Evolutionary conservation across 2,329 filamentous ascomycete species (phyloP).

Genomic region (Amesomyces nigricolor): DNA sequence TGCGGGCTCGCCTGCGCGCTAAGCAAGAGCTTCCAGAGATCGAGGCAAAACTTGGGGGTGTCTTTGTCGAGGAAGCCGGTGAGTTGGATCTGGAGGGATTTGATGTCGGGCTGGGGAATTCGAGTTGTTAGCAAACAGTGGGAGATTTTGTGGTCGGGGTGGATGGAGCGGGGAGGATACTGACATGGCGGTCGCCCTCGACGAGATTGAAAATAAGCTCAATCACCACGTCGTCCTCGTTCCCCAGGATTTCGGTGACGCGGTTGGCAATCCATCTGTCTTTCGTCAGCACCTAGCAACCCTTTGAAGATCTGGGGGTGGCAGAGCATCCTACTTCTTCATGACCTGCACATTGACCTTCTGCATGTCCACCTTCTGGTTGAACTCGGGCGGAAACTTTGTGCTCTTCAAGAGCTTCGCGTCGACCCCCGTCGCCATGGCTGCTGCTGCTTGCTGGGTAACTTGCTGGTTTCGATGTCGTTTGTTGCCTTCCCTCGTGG

Average conservation of each 20-base stretch:
- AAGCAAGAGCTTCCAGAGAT: conserved; percentile 85
- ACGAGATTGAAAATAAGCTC: conserved; percentile 69
- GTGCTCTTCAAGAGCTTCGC: conserved; percentile 84
- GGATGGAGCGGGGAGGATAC: conserved; percentile 31
- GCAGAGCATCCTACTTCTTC: conserved; percentile 67
- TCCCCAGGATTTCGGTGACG: conserved; percentile 82
- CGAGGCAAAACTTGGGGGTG: conserved; percentile 81
- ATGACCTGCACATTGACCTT: conserved; percentile 97
- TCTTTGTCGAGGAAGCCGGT: conserved; percentile 94
- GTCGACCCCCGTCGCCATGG: conserved; percentile 79
- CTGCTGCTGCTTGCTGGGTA: conserved; percentile 21
- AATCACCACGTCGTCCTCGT: conserved; percentile 92
- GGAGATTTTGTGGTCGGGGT: background rate
- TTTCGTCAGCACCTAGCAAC: background rate
- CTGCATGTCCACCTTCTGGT: conserved; percentile 90
- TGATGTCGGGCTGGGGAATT: conserved; percentile 78
- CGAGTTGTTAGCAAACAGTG: conserved; percentile 21
- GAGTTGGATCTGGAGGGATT: conserved; percentile 87
- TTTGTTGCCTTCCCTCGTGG: no score
- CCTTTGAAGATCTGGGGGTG: background rate
- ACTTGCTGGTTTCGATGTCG: background rate
- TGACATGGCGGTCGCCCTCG: conserved; percentile 70
- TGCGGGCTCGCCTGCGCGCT: conserved; percentile 85
- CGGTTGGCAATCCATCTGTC: conserved; percentile 85
- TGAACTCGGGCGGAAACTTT: conserved; percentile 91